Percentiles rank a stretch among this genome's conserved stretches.
These are phyloP conservation scores for Didymella arachidicola DNA, from an alignment of 2,329 filamentous ascomycete genomes.

Conservation along the genomic window DNA sequence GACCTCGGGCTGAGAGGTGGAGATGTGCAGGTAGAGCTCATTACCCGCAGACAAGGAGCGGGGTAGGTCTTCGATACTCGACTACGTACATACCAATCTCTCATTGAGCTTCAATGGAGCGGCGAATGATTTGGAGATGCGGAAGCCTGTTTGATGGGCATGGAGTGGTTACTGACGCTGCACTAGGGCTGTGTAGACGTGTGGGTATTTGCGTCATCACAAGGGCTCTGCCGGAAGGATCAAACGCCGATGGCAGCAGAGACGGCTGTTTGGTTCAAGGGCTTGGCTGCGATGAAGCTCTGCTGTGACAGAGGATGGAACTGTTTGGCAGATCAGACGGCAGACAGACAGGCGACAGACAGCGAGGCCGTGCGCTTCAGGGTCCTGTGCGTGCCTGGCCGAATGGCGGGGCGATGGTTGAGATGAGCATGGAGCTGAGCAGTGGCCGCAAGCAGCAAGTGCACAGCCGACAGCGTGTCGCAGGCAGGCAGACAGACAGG, in stretches of 20 bases:
- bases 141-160: neutral
- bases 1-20: slow-evolving; percentile 18
- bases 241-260: slow-evolving; percentile 3
- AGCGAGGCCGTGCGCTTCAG: slow-evolving; percentile 13
- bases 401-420: slow-evolving; percentile 11
- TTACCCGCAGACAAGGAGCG: slow-evolving; percentile 7
- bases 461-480: slow-evolving; percentile 18
- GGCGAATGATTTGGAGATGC: neutral
- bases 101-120: neutral
- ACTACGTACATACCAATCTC: neutral
- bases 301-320: neutral
- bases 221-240: neutral
- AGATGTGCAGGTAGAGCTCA: slow-evolving; percentile 12
- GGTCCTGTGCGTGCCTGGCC: slow-evolving; percentile 7
- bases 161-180: neutral
- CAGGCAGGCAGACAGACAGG: slow-evolving; percentile 9
- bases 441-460: slow-evolving; percentile 8
- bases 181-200: neutral
- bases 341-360: neutral
- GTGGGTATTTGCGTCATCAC: neutral
- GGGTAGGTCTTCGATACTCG: slow-evolving; percentile 9
- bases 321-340: slow-evolving; percentile 4
- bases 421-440: neutral
- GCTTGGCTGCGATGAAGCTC: neutral
- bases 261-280: neutral